Base-by-base conservation (phyloP, 495 filamentous ascomycete genomes). In the Astrothelium macrocarpum region DNA sequence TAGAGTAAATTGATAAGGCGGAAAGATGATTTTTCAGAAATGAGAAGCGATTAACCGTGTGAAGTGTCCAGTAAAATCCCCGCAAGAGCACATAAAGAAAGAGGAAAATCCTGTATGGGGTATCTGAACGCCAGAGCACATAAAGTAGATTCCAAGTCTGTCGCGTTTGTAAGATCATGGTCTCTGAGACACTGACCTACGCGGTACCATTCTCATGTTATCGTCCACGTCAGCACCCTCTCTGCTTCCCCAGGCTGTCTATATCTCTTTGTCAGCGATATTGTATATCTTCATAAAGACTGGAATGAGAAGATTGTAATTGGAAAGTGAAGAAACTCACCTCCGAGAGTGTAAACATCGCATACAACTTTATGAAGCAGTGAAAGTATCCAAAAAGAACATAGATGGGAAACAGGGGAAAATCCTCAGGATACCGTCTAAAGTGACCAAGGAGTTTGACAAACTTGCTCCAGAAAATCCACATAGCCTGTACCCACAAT, bases 211-310 rank as follows among this genome's bases (percentile, higher is more conserved):
- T 61, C 84, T 79, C 59, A 78, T 72, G 29, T 74, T 78, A 70
- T 86, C 81, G 76, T 87, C 82, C 56, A 80, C 74, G 68, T 88
- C 85, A 60, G 84, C 85, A 62, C 86, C 85, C 45, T 82, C 82
- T 63, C 85, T 81, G 66, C 83, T 87, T 59, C 85, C 85, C 85
- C 85, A 88, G 4, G 85, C 85, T 31, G 85, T 88, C 85, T 85
- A 68, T 4, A 34, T 34, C 12, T 20, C n/a, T 18, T 63, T 65
- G 45, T 64, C 68, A 71, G 9, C 67, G 11, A 25, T 77, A 18
- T 77, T 43, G 7, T 16, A 49, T 61, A 20, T 18, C 36, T 60
- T 10, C 25, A 61, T 53, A 65, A 67, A 77, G 64, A 80, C 28
- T 18, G 12, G 7, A 64, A 31, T 18, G 9, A 53, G 31, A 34